Evolutionary conservation across 441 rosid genomes (phyloP).

Genomic region (Syzygium malaccense): DNA sequence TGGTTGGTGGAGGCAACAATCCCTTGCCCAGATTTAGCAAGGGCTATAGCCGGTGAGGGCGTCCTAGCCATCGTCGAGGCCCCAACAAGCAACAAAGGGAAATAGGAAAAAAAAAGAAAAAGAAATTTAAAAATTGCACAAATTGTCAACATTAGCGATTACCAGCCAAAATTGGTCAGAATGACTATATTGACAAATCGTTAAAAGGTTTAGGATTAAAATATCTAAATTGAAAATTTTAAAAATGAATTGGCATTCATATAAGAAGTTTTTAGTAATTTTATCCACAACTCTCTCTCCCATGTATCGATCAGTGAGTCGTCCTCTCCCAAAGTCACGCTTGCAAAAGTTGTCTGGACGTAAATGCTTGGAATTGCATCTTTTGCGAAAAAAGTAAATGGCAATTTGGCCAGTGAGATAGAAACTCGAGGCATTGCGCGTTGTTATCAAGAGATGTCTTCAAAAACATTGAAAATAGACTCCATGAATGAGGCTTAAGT

Average conservation of each 20-base stretch:
- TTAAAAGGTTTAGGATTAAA: not conserved
- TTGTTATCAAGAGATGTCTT: not conserved
- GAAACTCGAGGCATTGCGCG: not conserved
- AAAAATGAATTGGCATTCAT: not conserved
- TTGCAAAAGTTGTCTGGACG: not conserved
- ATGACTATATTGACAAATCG: not conserved
- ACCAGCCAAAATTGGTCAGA: fast-evolving
- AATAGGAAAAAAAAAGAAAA: not conserved
- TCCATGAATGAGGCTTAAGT: not conserved
- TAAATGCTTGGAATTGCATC: not conserved
- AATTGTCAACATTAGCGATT: not conserved
- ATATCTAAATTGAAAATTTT: not conserved
- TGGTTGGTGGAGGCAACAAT: not conserved
- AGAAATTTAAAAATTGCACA: not conserved
- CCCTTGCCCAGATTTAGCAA: not conserved
- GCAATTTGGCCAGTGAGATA: not conserved
- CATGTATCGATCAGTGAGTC: not conserved
- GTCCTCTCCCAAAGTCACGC: not conserved
- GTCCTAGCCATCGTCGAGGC: fast-evolving
- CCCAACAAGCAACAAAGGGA: fast-evolving
- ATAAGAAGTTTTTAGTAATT: not conserved
- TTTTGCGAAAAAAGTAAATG: not conserved
- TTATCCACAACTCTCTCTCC: not conserved
- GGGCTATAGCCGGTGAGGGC: not conserved
- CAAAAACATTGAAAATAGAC: not conserved